Evolutionary conservation across 768 basidiomycete species (phyloP), one percentile per base, ranked within the genome.

Genomic region (Tylopilus felleus): DNA sequence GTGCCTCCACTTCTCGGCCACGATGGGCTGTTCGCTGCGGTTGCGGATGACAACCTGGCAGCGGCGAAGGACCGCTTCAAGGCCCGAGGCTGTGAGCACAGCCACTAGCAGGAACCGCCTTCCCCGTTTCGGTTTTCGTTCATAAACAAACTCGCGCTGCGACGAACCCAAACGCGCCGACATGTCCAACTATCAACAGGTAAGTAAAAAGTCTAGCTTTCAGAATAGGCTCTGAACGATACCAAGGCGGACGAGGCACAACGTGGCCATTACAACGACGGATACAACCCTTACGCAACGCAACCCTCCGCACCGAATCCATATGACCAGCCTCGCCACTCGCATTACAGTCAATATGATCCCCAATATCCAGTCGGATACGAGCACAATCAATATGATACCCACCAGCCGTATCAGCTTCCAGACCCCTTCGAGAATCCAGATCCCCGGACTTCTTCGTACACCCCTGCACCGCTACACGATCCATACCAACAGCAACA

Each of bases 181-280:
- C 50, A 78, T 78, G 77, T 77, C 76, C 19, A 68, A 66, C 29
- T 76, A 76, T 46, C 71, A 66, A 45, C 74, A 77, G 59, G 77
- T 73, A 53, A 59, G 72, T 66, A 17, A 33, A 41, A 53, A 14
- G 10, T 28, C 5, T 17, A 43, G 40, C 39, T 35, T 33, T 33
- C 13, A 12, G 14, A 16, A 8, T 2, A 4, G 2, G 14, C 33
- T 33, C 19, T 51, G 51, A 59, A 56, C 35, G 16, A 36, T 29
- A n/a, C 33, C 35, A 50, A 87, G 83, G 78, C 82, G 5, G 84
- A 88, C 67, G 84, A 88, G 67, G 81, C 75, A 14, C 85, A 85
- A 58, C 77, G 72, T 17, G 70, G 80, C 27, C 79, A 78, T 52
- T 86, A 88, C 69, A 85, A 86, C 62, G 86, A 89, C 54, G 84